phyloP scores from a whole-genome alignment of 805 yeast species.

The Starmerella davenportii region DNA sequence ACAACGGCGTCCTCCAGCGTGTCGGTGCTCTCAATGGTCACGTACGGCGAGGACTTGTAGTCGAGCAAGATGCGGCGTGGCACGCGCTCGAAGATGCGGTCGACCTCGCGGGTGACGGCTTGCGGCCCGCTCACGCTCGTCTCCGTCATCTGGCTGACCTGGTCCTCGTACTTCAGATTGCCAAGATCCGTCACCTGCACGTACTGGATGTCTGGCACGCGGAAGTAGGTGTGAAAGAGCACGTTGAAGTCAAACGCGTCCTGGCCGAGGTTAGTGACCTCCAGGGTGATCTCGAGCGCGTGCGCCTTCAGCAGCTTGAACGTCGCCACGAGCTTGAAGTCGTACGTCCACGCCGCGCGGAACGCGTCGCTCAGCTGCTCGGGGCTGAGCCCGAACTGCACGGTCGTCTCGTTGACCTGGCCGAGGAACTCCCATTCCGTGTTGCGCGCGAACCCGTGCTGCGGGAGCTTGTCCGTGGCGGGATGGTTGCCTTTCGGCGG shows the following conservation, averaged over 20 bases:
- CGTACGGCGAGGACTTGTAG: slow-evolving; percentile 50
- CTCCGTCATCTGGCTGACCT: slow-evolving; percentile 37
- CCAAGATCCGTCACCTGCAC: slow-evolving; percentile 60
- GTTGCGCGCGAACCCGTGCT: slow-evolving; percentile 90
- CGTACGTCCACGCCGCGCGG: slow-evolving; percentile 42
- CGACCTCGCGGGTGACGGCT: slow-evolving; percentile 41
- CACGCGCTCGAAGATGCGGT: slow-evolving; percentile 60
- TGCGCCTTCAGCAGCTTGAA: slow-evolving; percentile 38
- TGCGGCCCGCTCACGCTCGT: slow-evolving; percentile 19
- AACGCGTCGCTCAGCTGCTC: slow-evolving; percentile 54
- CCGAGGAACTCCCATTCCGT: slow-evolving; percentile 90
- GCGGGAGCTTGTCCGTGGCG: slow-evolving; percentile 50
- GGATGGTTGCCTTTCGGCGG: slow-evolving; percentile 25
- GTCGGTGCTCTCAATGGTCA: slow-evolving; percentile 40
- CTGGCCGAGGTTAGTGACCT: slow-evolving; percentile 43
- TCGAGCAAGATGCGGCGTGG: slow-evolving; percentile 40
- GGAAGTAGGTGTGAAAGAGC: slow-evolving; percentile 82
- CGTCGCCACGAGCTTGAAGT: slow-evolving; percentile 62
- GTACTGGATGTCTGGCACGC: slow-evolving; percentile 58
- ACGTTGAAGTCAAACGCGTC: slow-evolving; percentile 70
- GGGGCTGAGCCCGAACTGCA: slow-evolving; percentile 82
- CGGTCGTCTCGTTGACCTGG: slow-evolving; percentile 48
- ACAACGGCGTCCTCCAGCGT: slow-evolving; percentile 53
- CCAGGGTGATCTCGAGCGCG: slow-evolving; percentile 36
- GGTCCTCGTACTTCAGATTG: slow-evolving; percentile 59